Evolutionary conservation across 2,329 filamentous ascomycete genomes (phyloP).

Genomic region (Dactylellina cionopaga): DNA sequence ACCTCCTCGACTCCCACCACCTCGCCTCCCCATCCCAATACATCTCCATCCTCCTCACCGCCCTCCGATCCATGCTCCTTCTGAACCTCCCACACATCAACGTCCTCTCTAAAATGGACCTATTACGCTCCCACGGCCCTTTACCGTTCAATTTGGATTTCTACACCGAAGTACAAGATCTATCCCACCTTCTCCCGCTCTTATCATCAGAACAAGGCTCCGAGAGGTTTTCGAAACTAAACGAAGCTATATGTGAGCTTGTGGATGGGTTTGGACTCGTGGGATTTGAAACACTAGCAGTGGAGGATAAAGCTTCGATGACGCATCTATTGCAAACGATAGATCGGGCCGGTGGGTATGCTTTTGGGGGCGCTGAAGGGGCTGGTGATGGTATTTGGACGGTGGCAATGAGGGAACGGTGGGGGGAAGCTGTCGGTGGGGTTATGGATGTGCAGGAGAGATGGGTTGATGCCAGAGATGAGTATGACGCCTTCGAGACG

Average conservation of each 20-base stretch:
- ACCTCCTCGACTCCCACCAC: conserved; percentile 93
- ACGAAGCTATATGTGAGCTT: conserved; percentile 84
- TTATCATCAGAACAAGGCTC: conserved; percentile 79
- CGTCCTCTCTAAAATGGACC: conserved; percentile 97
- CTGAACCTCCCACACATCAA: conserved; percentile 97
- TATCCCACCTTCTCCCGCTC: conserved; percentile 80
- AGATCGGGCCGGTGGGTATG: conserved; percentile 90
- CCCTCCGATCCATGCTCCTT: conserved; percentile 94
- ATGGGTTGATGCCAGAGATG: conserved; percentile 91
- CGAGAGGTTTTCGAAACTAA: conserved; percentile 83
- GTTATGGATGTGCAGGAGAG: conserved; percentile 91
- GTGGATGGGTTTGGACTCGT: conserved; percentile 92
- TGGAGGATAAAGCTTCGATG: conserved; percentile 98
- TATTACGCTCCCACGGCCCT: conserved; percentile 76
- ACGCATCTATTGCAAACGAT: conserved; percentile 88
- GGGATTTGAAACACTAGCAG: conserved; percentile 89
- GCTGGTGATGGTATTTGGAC: conserved; percentile 98
- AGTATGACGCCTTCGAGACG: conserved; percentile 81
- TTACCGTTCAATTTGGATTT: conserved; percentile 95
- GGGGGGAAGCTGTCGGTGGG: conserved; percentile 77
- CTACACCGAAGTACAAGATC: conserved; percentile 96
- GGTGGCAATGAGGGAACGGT: conserved; percentile 81
- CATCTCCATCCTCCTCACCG: conserved; percentile 90
- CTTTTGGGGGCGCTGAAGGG: conserved; percentile 88
- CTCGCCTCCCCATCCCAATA: conserved; percentile 93